phyloP scores from a whole-genome alignment of 768 basidiomycete species.

The Agrocybe chaxingu region DNA sequence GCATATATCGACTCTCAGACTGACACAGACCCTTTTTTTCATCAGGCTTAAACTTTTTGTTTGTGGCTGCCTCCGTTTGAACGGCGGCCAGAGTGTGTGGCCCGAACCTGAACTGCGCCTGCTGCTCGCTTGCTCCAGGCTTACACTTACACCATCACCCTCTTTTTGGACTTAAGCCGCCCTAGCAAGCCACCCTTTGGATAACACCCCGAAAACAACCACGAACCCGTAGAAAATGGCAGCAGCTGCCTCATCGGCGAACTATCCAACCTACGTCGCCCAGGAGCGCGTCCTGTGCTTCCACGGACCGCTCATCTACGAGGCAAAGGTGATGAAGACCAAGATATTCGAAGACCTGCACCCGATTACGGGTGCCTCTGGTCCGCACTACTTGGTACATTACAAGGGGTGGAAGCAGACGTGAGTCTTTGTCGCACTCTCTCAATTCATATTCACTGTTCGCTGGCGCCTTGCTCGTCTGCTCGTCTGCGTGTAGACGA shows the following conservation, averaged over 20 bases:
- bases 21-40: no score
- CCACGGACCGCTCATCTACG: slow-evolving; percentile 94
- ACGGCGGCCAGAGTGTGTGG: no score
- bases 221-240: not conserved
- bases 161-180: no score
- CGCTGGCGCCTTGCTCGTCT: not conserved
- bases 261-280: slow-evolving; percentile 37
- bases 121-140: no score
- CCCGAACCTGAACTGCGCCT: no score
- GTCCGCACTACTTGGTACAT: slow-evolving; percentile 91
- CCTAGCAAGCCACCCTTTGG: not conserved
- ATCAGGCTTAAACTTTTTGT: no score
- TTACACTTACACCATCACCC: no score
- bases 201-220: not conserved
- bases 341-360: slow-evolving; percentile 64
- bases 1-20: no score
- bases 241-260: slow-evolving; percentile 25
- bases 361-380: slow-evolving; percentile 55
- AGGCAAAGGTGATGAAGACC: slow-evolving; percentile 82
- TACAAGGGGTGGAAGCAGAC: slow-evolving; percentile 99
- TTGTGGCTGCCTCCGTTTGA: no score
- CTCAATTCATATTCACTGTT: not conserved
- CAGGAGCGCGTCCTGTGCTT: slow-evolving; percentile 90
- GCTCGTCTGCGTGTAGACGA: not conserved
- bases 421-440: slow-evolving; percentile 39